Evolutionary conservation across 1,284 basidiomycete genomes (phyloP), one percentile per base, ranked within the genome.

Genomic region (Cutaneotrichosporon cutaneum): DNA sequence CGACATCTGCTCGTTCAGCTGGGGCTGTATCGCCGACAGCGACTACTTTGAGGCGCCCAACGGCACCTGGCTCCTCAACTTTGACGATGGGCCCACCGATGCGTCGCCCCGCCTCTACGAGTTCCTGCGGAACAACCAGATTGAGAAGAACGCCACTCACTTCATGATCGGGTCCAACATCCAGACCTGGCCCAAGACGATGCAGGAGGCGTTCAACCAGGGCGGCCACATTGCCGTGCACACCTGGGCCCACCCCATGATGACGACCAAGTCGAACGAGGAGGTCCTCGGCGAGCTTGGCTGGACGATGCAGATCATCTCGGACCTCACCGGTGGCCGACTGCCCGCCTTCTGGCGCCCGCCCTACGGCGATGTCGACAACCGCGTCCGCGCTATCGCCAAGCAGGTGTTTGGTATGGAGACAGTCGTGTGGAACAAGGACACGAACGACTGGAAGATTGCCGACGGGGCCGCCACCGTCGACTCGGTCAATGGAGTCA

Each of bases 231-330:
- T 77, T 54, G 75, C 74, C 58, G 82, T 82, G 5, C 83, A 84
- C 76, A 84, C 83, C 54, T 84, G 82, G 81, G 80, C 80, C 7
- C 82, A 83, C 70, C 75, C 68, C n/a, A 72, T 74, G 65, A 77
- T 75, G 66, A 58, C 84, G 44, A 82, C 81, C 7, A 72, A 83
- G 22, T 78, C 82, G 55, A 84, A 86, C 75, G 83, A 84, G 68
- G 71, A 83, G 62, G 81, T 85, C 58, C 75, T 85, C 9, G 82
- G 79, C 58, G 83, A 84, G 71, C 80, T 86, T 44, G 83, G 82
- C 32, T 81, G 78, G 79, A 80, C 80, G 6, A 75, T 76, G 67
- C 75, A 80, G 65, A 75, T 77, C 61, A 77, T 79, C 56, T 63
- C 69, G 35, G 78, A 80, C 65, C 63, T 77, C 22, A 77, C 70